phyloP scores from a whole-genome alignment of 2,329 filamentous ascomycete genomes.

The Penicillium brevicompactum region DNA sequence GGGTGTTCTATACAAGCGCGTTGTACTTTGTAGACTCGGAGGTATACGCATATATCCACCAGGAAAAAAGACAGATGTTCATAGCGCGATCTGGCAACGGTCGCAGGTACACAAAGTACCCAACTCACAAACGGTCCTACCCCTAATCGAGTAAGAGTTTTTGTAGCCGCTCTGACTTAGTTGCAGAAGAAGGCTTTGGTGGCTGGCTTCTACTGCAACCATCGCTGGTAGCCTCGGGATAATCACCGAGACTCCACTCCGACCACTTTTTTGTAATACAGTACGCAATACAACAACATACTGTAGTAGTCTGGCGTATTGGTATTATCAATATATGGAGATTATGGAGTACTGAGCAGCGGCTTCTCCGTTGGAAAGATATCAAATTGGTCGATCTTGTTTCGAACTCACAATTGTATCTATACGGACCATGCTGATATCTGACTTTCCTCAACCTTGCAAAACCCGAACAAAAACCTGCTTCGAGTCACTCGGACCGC shows the following conservation, averaged over 20 bases:
- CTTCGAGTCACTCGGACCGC: background rate
- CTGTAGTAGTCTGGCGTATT: background rate
- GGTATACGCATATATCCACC: background rate
- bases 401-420: background rate
- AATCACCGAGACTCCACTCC: slow-evolving; percentile 20
- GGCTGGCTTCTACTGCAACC: slow-evolving; percentile 19
- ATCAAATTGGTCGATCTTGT: no score
- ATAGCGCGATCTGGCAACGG: slow-evolving; percentile 1
- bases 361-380: background rate
- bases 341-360: background rate
- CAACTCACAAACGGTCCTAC: background rate
- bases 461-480: background rate
- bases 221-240: slow-evolving; percentile 21
- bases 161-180: slow-evolving; percentile 19
- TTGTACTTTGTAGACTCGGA: background rate
- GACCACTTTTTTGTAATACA: background rate
- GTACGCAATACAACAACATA: no score
- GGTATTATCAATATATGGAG: background rate
- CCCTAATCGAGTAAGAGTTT: background rate
- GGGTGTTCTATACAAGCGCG: background rate
- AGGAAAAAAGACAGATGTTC: background rate
- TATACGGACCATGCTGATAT: background rate
- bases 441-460: background rate
- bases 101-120: background rate
- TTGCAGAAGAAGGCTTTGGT: slow-evolving; percentile 19